Base-by-base conservation (phyloP, 257 asterid species). In the Leonotis leonurus region DNA sequence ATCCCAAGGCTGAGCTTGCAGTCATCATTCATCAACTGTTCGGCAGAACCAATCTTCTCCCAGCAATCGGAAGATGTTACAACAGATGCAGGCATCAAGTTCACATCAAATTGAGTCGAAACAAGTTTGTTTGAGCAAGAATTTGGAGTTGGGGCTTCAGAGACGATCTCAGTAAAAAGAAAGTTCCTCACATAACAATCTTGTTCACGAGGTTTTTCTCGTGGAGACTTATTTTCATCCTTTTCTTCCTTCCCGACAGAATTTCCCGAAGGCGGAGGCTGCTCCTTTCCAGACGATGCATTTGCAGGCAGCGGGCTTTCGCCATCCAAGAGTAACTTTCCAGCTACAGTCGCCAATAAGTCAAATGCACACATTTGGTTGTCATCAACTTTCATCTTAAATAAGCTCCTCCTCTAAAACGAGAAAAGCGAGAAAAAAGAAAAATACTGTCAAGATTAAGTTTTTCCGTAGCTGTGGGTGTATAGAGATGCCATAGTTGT, bases 331-430 rank as follows among this genome's bases (percentile, higher is more conserved):
- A 86, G 77, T 62, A 92, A 70, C 77, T 83, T 83, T 32, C 97
- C 95, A 35, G 99, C 99, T 59, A 89, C 82, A 50, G 93, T 75
- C 41, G 99, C 95, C 82, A 89, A 70, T 70, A 93, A 76, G 73
- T 87, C 95, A 52, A 93, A 89, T 26, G 94, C 94, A 64, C 91
- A 87, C 81, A 77, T 81, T 72, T 80, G 82, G 53, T 76, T 75
- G 60, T 77, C 89, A 75, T 73, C 75, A 2, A 67, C 63, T 73
- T 77, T 89, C 67, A 73, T 85, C 83, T 73, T 70, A 56, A 75
- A 44, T 36, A 74, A 55, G 78, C 84, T 55, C 87, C 95, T 81
- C 77, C 77, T 88, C 99, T 89, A 68, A 52, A 71, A 78, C 4
- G 16, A 41, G 1, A 41, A 56, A n/a, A n/a, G n/a, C n/a, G n/a